phyloP scores from a whole-genome alignment of 1,284 basidiomycete genomes.

The Vanrija humicola region DNA sequence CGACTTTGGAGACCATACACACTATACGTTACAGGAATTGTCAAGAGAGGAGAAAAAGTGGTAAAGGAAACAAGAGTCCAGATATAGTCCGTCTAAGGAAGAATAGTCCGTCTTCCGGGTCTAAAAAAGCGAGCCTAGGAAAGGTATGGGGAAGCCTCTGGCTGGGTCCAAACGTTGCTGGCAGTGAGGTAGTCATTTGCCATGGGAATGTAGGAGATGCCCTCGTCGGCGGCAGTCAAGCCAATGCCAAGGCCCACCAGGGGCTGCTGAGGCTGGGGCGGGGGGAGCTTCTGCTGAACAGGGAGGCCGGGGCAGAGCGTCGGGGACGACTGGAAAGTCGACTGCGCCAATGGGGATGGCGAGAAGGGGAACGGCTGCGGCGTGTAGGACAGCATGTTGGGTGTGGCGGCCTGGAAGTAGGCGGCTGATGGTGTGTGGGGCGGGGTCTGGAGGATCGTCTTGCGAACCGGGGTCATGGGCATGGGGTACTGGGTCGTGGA shows the following conservation, averaged over 20 bases:
- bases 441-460: slow-evolving; percentile 9
- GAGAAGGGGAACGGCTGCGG: slow-evolving; percentile 30
- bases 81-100: too few relatives aligned
- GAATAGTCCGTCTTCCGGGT: too few relatives aligned
- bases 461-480: slow-evolving; percentile 20
- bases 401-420: slow-evolving; percentile 23
- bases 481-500: slow-evolving; percentile 18
- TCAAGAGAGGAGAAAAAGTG: too few relatives aligned
- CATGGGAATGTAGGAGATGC: slow-evolving; percentile 3
- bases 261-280: slow-evolving; percentile 11
- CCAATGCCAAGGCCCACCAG: slow-evolving; percentile 24
- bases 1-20: too few relatives aligned
- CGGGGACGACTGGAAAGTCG: slow-evolving; percentile 25
- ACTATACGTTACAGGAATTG: too few relatives aligned
- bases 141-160: too few relatives aligned
- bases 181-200: slow-evolving; percentile 17
- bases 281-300: slow-evolving; percentile 8
- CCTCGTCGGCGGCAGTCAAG: slow-evolving; percentile 16
- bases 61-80: too few relatives aligned
- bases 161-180: slow-evolving; percentile 3
- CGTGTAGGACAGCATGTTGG: slow-evolving; percentile 22
- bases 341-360: slow-evolving; percentile 25
- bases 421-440: slow-evolving; percentile 20
- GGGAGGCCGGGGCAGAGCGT: slow-evolving; percentile 37
- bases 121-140: too few relatives aligned